Conservation (phyloP, 768 basidiomycete genomes). For the Mycena leptocephala region DNA sequence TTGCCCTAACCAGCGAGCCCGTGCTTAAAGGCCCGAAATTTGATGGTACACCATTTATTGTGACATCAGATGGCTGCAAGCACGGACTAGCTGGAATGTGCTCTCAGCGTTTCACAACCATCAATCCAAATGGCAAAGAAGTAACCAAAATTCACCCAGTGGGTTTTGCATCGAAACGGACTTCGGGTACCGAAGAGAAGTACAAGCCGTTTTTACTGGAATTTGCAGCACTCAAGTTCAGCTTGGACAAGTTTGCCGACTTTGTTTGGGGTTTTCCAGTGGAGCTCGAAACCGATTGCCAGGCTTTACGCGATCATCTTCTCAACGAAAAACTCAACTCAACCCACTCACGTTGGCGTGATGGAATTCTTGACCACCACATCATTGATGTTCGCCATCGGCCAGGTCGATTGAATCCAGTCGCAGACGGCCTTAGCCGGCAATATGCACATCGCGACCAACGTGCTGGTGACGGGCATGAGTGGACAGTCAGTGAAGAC, state of each 20-base stretch:
- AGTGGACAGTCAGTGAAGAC: slow-evolving; percentile 40
- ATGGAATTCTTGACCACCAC: slow-evolving; percentile 22
- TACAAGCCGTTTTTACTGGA: slow-evolving; percentile 52
- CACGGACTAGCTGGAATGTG: slow-evolving; percentile 45
- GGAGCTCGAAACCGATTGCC: slow-evolving; percentile 31
- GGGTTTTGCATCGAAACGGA: slow-evolving; percentile 41
- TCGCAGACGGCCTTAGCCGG: not conserved
- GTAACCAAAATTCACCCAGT: slow-evolving; percentile 40
- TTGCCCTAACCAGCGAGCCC: slow-evolving; percentile 37
- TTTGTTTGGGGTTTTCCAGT: slow-evolving; percentile 42
- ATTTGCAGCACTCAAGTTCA: slow-evolving; percentile 41
- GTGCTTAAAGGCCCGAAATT: slow-evolving; percentile 38
- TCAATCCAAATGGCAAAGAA: slow-evolving; percentile 29
- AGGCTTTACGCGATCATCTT: slow-evolving; percentile 40
- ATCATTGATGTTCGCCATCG: slow-evolving; percentile 28
- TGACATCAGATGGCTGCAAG: slow-evolving; percentile 49
- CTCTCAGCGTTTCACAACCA: slow-evolving; percentile 35
- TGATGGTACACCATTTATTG: slow-evolving; percentile 46
- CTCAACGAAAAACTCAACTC: slow-evolving; percentile 40
- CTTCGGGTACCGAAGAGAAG: slow-evolving; percentile 20
- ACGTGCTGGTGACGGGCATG: slow-evolving; percentile 33
- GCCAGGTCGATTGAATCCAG: not conserved
- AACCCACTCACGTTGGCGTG: slow-evolving; percentile 44
- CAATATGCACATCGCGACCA: not conserved
- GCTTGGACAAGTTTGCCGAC: slow-evolving; percentile 36